Conservation (phyloP, 1,139 yeast genomes). For the Eremothecium sinecaudum region DNA sequence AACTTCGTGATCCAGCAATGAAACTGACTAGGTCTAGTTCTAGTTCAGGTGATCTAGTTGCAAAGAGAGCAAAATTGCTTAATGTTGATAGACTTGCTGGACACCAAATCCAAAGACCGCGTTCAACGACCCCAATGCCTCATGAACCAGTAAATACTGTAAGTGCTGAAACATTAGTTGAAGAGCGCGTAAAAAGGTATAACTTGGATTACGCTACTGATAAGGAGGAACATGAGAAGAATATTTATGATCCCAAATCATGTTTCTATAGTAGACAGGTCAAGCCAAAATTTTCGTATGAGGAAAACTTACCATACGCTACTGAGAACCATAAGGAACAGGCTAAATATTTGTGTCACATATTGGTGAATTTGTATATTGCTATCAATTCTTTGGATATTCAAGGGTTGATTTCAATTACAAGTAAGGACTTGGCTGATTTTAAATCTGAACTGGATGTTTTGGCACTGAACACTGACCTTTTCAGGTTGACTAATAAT, state of each 20-base stretch:
- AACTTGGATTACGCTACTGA: conserved; percentile 51
- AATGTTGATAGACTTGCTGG: conserved; percentile 5
- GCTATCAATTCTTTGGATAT: conserved; percentile 71
- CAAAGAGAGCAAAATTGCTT: conserved; percentile 15
- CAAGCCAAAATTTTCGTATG: conserved; percentile 50
- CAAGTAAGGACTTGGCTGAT: conserved; percentile 49
- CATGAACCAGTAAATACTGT: conserved; percentile 14
- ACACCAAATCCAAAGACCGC: conserved; percentile 13
- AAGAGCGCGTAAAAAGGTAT: conserved; percentile 40
- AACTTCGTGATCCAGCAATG: conserved; percentile 14
- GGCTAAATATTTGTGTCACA: conserved; percentile 67
- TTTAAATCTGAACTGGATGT: conserved; percentile 39
- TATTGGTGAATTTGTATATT: conserved; percentile 67
- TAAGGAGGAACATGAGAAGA: conserved; percentile 33
- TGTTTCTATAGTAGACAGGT: conserved; percentile 46
- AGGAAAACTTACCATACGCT: conserved; percentile 62
- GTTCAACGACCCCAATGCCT: conserved; percentile 25
- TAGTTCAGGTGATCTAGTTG: conserved; percentile 16
- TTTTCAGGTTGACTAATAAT: conserved; percentile 30
- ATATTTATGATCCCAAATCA: conserved; percentile 43
- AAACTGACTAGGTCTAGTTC: conserved; percentile 16
- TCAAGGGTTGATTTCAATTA: conserved; percentile 61
- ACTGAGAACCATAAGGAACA: conserved; percentile 64
- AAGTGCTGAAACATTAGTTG: conserved; percentile 19
- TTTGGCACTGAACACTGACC: conserved; percentile 46